Evolutionary conservation across 805 yeast species (phyloP).

Genomic region (Candida gorgasii): DNA sequence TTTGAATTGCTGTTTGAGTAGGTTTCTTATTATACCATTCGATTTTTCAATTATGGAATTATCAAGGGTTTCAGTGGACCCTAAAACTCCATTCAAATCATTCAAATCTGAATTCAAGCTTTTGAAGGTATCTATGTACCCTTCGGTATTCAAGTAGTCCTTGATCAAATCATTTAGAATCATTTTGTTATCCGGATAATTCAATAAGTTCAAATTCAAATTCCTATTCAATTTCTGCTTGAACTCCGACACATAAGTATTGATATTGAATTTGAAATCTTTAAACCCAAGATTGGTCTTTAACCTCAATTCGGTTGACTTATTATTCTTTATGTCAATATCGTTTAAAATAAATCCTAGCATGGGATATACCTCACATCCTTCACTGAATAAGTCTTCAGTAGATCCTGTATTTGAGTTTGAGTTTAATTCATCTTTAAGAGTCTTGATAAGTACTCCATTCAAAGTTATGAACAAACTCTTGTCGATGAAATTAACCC

Average conservation of each 20-base stretch:
- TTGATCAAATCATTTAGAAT: constrained; percentile 33
- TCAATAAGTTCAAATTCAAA: constrained; percentile 20
- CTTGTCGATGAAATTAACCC: constrained; percentile 66
- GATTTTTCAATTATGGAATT: constrained; percentile 16
- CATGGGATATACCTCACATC: constrained; percentile 32
- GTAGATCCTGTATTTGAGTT: constrained; percentile 19
- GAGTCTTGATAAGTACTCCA: constrained; percentile 51
- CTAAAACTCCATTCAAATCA: constrained; percentile 16
- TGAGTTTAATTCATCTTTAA: constrained; percentile 27
- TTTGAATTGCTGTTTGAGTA: constrained; percentile 22
- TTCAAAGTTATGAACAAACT: constrained; percentile 78
- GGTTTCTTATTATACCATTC: constrained; percentile 27
- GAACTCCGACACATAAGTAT: constrained; percentile 49
- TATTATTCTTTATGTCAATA: constrained; percentile 32
- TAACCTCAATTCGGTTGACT: constrained; percentile 27
- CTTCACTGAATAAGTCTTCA: constrained; percentile 25
- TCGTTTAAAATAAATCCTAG: constrained; percentile 33
- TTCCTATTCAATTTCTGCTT: constrained; percentile 33
- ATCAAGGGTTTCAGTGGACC: constrained; percentile 1
- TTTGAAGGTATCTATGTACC: constrained; percentile 35
- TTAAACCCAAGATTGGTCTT: constrained; percentile 56
- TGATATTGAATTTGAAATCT: constrained; percentile 63
- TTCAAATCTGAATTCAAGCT: constrained; percentile 34
- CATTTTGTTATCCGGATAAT: constrained; percentile 24
- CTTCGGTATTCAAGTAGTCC: constrained; percentile 42